A percentile compares a stretch with the other conserved stretches of the same genome.
These are phyloP conservation scores for Cladosporium sp. DNA, from an alignment of 2,329 filamentous ascomycete species.

Conservation along the genomic window DNA sequence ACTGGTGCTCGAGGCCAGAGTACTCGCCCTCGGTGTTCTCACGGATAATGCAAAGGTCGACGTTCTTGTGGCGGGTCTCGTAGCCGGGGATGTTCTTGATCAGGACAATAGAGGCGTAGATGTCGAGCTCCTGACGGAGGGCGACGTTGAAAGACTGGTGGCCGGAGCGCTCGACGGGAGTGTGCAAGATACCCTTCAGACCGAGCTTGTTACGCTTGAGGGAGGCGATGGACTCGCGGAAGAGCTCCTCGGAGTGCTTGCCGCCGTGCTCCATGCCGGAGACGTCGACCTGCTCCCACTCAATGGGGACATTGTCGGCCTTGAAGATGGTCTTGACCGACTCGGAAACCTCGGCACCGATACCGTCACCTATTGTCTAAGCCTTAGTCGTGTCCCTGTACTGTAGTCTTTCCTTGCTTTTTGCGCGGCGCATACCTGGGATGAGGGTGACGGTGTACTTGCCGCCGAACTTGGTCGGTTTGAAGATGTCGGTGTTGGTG, in stretches of 20 bases:
- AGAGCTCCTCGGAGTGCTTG: constrained; percentile 90
- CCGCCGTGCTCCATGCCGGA: constrained; percentile 82
- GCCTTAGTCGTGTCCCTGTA: constrained; percentile 10
- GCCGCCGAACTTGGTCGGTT: constrained; percentile 97
- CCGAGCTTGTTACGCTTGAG: constrained; percentile 98
- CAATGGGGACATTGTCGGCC: constrained; percentile 96
- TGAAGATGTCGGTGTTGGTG: constrained; percentile 93
- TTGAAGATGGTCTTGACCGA: constrained; percentile 99
- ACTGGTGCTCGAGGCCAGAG: constrained; percentile 98
- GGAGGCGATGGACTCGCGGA: constrained; percentile 92
- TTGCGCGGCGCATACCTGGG: constrained; percentile 63
- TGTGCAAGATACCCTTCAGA: constrained; percentile 98
- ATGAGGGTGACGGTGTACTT: constrained; percentile 99
- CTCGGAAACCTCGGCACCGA: constrained; percentile 96
- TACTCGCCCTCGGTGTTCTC: constrained; percentile 99
- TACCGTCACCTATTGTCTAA: constrained; percentile 70
- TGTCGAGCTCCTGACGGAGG: constrained; percentile 97
- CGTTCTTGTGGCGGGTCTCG: constrained; percentile 92
- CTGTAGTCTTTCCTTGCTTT: constrained; percentile 9
- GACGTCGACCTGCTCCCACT: constrained; percentile 98
- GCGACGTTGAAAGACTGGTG: constrained; percentile 99
- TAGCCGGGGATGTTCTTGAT: constrained; percentile 99
- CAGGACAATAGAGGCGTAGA: constrained; percentile 95
- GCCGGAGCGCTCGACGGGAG: constrained; percentile 91
- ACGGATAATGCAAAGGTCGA: constrained; percentile 98